These are phyloP conservation scores for Ophiostoma quercus DNA, from an alignment of 2,329 filamentous ascomycete species.

Conservation along the genomic window DNA sequence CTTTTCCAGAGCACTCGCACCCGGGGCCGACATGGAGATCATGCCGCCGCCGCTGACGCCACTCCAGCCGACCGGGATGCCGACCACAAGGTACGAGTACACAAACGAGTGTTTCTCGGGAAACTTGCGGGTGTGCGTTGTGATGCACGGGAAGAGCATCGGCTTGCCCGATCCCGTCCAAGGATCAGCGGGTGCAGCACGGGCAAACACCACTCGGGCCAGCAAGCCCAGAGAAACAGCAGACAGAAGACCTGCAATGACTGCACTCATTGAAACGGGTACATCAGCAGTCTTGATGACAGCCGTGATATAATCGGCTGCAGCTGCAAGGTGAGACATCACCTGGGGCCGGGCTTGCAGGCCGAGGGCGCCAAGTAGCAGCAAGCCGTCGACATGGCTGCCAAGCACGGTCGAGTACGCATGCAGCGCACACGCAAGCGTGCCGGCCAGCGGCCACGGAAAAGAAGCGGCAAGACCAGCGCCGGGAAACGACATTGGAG, in stretches of 20 bases:
- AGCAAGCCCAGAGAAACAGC: background rate
- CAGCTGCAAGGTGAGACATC: background rate
- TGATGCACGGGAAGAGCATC: constrained; percentile 59
- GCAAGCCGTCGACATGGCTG: background rate
- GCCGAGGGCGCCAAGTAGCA: constrained; percentile 4
- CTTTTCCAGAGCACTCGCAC: background rate
- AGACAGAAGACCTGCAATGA: background rate
- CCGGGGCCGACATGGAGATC: constrained; percentile 40
- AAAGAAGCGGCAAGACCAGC: background rate
- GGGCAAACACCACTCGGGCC: background rate
- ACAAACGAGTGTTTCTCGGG: constrained; percentile 63
- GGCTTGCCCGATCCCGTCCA: constrained; percentile 33
- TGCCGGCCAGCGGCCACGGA: background rate
- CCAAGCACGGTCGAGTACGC: background rate
- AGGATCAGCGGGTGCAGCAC: background rate
- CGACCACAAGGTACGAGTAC: constrained; percentile 66
- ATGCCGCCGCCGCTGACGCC: constrained; percentile 49
- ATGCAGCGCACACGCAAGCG: background rate
- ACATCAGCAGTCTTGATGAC: background rate
- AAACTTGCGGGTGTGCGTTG: constrained; percentile 61
- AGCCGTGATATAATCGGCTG: background rate
- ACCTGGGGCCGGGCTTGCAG: background rate
- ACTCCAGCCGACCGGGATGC: constrained; percentile 59
- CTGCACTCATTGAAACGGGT: background rate
- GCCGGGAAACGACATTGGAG: background rate